These are phyloP conservation scores for Acer campestre DNA, from an alignment of 345 rosid species.

Conservation along the genomic window DNA sequence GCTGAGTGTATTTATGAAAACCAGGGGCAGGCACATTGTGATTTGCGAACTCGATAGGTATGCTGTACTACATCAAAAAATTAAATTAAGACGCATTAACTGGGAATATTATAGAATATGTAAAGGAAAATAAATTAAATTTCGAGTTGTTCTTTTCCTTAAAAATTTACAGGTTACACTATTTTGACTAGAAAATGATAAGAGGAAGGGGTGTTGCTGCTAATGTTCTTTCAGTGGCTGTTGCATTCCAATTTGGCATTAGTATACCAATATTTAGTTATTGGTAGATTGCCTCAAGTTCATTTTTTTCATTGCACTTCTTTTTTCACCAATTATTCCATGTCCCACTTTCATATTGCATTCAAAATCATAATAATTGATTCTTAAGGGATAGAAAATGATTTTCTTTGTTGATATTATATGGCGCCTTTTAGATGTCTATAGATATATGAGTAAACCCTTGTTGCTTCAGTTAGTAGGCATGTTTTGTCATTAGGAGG, in stretches of 20 bases:
- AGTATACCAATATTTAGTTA: background rate
- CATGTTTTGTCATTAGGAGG: background rate
- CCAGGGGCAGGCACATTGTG: background rate
- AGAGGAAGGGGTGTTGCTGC: background rate
- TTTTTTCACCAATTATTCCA: background rate
- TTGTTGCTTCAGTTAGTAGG: slow-evolving; percentile 4
- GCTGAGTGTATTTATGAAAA: background rate
- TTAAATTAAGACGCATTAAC: background rate
- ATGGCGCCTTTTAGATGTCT: background rate
- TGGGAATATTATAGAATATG: background rate
- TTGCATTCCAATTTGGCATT: background rate
- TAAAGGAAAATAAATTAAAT: background rate
- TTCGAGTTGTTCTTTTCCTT: background rate
- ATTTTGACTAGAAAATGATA: slow-evolving; percentile 1
- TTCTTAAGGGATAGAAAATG: background rate
- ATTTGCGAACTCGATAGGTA: background rate
- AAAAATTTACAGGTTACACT: background rate
- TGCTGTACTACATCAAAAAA: background rate
- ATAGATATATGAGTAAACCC: background rate
- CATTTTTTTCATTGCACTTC: background rate
- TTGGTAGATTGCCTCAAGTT: background rate
- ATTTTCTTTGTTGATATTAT: background rate
- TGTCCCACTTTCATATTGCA: background rate
- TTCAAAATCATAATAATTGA: background rate
- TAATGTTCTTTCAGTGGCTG: background rate